Conservation (phyloP, 2,329 filamentous ascomycete genomes). For the Cercospora janseana region DNA sequence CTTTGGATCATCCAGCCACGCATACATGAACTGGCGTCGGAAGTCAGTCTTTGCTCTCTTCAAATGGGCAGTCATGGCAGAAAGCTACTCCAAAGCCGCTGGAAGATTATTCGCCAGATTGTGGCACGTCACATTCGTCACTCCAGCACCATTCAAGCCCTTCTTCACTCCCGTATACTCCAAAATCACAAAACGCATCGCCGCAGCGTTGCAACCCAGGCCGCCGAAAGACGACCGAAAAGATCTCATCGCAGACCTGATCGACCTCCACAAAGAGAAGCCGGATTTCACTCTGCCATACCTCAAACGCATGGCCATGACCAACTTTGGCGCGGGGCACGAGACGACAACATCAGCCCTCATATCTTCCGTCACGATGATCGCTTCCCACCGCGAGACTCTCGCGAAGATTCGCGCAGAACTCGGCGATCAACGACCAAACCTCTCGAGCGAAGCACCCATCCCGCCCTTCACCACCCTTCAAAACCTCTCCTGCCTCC, state of each 20-base stretch:
- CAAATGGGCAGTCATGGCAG: conserved; percentile 19
- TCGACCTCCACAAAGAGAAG: conserved; percentile 22
- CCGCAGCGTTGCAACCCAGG: conserved; percentile 12
- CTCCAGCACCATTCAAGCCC: conserved; percentile 19
- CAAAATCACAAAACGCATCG: conserved; percentile 19
- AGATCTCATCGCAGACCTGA: conserved; percentile 20
- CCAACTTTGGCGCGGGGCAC: conserved; percentile 24
- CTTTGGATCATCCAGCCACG: conserved; percentile 18
- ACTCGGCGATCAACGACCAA: background rate
- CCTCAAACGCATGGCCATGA: conserved; percentile 25
- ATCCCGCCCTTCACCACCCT: conserved; percentile 30
- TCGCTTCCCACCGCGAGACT: conserved; percentile 11
- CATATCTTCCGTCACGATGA: conserved; percentile 16
- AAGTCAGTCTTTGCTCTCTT: conserved; percentile 25
- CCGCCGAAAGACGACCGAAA: conserved; percentile 14
- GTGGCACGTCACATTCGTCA: conserved; percentile 19
- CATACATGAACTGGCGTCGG: conserved; percentile 23
- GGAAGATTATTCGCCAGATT: conserved; percentile 18
- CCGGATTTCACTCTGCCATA: conserved; percentile 20
- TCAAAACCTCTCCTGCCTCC: conserved; percentile 42
- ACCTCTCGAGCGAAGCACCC: background rate
- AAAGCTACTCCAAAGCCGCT: conserved; percentile 18
- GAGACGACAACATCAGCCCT: conserved; percentile 23
- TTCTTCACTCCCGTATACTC: conserved; percentile 19
- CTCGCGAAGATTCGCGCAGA: conserved; percentile 7